Base-by-base conservation (phyloP, 2,329 filamentous ascomycete species). In the Elsinoe perseae region DNA sequence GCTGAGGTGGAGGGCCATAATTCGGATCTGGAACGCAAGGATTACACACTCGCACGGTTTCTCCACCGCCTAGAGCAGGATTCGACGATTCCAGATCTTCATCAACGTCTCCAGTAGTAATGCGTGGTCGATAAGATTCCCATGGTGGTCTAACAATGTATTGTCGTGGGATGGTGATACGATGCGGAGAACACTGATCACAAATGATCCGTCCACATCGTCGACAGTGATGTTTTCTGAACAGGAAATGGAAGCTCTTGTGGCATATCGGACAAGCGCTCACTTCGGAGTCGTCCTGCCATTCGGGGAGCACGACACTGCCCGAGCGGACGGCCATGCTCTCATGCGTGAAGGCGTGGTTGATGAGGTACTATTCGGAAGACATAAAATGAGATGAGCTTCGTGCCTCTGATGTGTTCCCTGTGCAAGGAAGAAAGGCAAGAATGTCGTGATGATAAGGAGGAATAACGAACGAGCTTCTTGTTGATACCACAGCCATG, bases 161-260 rank as follows among this genome's bases (percentile, higher is more conserved):
- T 67, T 93, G 88, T 61, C 91, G 82, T 1, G 92, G 92, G 61
- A 97, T 96, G 2, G 88, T 95, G 67, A 97, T 97, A 59, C 90
- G 83, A 70, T 97, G 92, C 2, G 92, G 92, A 2, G 92, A 96
- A 73, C 92, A 97, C 18, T 83, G 78, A 57, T 85, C 84, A 71
- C 92, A 97, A 21, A 97, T 92, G 7, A 97, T 91, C 59, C 90
- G 79, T 44, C 92, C 92, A 68, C 92, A 97, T 80, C 95, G 96
- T 63, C 91, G 82, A 77, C 92, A 97, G 68, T 97, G 92, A 72
- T 97, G 92, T 68, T 95, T 95, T 60, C 92, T 80, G 66, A 89
- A 84, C 73, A 89, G 89, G 63, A 95, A 86, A 67, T 82, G 87
- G 67, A 97, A 97, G 48, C 84, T 81, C 0, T 80, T 81, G 54